Percentiles rank a stretch among this genome's conserved stretches.
Conservation (phyloP, 1,284 basidiomycete species). For the Ceratorhiza oryzae-sativae region DNA sequence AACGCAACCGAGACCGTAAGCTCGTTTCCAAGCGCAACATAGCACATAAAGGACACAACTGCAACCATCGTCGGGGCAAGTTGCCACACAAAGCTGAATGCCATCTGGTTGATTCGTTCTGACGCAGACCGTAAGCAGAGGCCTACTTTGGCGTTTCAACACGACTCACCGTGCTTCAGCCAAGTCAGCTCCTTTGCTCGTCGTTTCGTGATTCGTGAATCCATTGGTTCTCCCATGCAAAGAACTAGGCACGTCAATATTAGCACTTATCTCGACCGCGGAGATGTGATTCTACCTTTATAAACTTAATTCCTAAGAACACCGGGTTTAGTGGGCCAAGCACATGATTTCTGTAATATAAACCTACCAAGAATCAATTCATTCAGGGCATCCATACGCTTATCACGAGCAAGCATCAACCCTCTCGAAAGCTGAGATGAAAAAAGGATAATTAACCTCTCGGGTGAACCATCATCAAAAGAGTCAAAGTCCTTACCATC, state of each 20-base stretch:
- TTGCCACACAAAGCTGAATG: slow-evolving; percentile 70
- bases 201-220: slow-evolving; percentile 65
- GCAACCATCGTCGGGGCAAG: slow-evolving; percentile 73
- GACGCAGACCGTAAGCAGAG: slow-evolving; percentile 8
- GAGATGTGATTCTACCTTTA: slow-evolving; percentile 58
- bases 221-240: slow-evolving; percentile 83
- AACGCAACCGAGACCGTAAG: slow-evolving; percentile 73
- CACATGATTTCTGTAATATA: background rate
- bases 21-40: slow-evolving; percentile 67
- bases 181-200: slow-evolving; percentile 62
- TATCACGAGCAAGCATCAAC: slow-evolving; percentile 76
- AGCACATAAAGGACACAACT: slow-evolving; percentile 70
- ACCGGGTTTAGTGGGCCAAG: background rate
- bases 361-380: slow-evolving; percentile 76
- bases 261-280: background rate
- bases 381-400: slow-evolving; percentile 83
- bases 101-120: slow-evolving; percentile 70
- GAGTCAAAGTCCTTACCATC: slow-evolving; percentile 44
- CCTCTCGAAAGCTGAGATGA: slow-evolving; percentile 70
- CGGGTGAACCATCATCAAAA: slow-evolving; percentile 1
- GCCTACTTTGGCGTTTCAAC: slow-evolving; percentile 42
- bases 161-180: slow-evolving; percentile 67
- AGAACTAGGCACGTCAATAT: slow-evolving; percentile 57
- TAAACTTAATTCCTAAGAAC: slow-evolving; percentile 68
- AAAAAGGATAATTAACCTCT: slow-evolving; percentile 49